Conservation (phyloP, 306 rosid genomes). For the Fagus sylvatica region DNA sequence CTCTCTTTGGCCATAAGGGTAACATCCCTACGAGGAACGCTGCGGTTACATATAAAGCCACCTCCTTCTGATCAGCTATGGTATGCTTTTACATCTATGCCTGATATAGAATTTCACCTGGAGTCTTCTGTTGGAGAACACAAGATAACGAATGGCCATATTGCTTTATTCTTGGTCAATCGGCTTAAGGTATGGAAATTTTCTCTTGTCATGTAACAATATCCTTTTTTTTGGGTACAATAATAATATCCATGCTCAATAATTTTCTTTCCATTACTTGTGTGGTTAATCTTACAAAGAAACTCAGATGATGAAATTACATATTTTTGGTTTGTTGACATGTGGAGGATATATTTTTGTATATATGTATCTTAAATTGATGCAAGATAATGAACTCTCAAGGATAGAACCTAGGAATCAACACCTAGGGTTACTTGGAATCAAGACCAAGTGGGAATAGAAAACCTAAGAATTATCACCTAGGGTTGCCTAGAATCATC, state of each 20-base stretch:
- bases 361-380: neutral
- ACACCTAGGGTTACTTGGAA: too few species aligned
- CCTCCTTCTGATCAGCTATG: constrained; percentile 95
- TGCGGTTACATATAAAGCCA: constrained; percentile 85
- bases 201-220: constrained; percentile 2
- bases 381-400: too few species aligned
- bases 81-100: constrained; percentile 93
- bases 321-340: neutral
- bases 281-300: neutral
- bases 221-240: neutral
- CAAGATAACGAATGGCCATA: constrained; percentile 67
- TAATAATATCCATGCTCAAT: neutral
- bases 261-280: neutral
- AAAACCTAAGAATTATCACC: too few species aligned
- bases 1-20: constrained; percentile 73
- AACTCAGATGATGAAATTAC: too few species aligned
- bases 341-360: neutral
- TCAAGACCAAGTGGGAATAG: too few species aligned
- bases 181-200: constrained; percentile 73
- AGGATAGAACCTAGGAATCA: too few species aligned
- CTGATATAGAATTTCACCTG: constrained; percentile 71
- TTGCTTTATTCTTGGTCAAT: constrained; percentile 63
- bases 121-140: constrained; percentile 85
- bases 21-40: constrained; percentile 78
- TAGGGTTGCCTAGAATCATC: too few species aligned